Evolutionary conservation across 768 basidiomycete species (phyloP).

Genomic region (Pleurotus tuber-regium): DNA sequence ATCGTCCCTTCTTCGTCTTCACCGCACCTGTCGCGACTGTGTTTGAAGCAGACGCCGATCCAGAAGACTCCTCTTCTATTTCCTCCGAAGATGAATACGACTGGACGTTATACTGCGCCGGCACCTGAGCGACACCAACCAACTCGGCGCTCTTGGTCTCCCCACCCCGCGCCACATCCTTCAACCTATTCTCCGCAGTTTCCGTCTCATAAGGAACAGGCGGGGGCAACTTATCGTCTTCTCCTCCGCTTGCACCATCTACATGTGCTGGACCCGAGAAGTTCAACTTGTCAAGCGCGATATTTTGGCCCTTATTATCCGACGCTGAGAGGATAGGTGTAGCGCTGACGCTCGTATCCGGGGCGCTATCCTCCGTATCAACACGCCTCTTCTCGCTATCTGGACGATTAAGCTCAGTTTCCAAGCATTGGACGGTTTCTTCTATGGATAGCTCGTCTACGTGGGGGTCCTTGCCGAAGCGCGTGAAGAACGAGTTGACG

Average conservation of each 20-base stretch:
- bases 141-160: constrained; percentile 16
- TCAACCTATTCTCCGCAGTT: constrained; percentile 43
- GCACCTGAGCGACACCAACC: constrained; percentile 26
- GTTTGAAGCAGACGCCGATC: constrained; percentile 12
- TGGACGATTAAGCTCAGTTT: constrained; percentile 77
- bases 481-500: constrained; percentile 77
- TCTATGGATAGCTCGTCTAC: constrained; percentile 74
- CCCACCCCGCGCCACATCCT: constrained; percentile 23
- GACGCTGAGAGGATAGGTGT: constrained; percentile 48
- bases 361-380: constrained; percentile 42
- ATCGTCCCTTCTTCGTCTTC: constrained; percentile 19
- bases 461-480: constrained; percentile 59
- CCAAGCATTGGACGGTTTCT: constrained; percentile 82
- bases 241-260: constrained; percentile 15
- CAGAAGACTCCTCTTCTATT: constrained; percentile 31
- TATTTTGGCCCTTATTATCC: constrained; percentile 37
- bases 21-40: constrained; percentile 5
- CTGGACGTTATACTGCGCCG: too few species aligned
- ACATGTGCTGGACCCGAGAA: constrained; percentile 52
- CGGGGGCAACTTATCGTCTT: constrained; percentile 9
- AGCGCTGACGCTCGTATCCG: constrained; percentile 49
- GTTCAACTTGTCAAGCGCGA: constrained; percentile 53
- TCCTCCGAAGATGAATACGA: constrained; percentile 43
- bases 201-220: constrained; percentile 38
- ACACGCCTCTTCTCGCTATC: constrained; percentile 68